Evolutionary conservation across 2,329 filamentous ascomycete genomes (phyloP).

Genomic region (Chalaropsis thielavioides): DNA sequence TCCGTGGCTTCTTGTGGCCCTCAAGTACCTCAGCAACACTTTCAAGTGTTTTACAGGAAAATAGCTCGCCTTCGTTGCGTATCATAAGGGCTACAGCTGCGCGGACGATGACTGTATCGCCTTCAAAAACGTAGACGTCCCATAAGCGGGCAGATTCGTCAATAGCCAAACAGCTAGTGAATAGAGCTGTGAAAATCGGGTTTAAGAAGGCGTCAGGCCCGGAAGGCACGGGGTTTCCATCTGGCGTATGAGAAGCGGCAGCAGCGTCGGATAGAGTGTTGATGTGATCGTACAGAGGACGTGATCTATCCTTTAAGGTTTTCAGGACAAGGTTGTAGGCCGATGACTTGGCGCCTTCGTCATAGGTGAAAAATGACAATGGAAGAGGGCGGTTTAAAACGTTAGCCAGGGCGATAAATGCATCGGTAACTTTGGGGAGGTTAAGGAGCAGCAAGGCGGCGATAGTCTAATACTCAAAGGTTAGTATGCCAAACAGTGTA

Average conservation of each 20-base stretch:
- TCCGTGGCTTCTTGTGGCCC: slow-evolving; percentile 24
- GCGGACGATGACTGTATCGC: slow-evolving; percentile 55
- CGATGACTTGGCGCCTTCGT: slow-evolving; percentile 51
- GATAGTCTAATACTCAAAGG: slow-evolving; percentile 40
- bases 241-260: background rate
- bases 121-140: slow-evolving; percentile 75
- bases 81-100: slow-evolving; percentile 55
- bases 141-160: slow-evolving; percentile 60
- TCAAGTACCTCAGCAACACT: slow-evolving; percentile 32
- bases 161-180: slow-evolving; percentile 47
- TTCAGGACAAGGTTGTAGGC: slow-evolving; percentile 56
- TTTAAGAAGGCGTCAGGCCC: slow-evolving; percentile 40
- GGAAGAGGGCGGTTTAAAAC: slow-evolving; percentile 62
- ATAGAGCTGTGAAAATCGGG: slow-evolving; percentile 48
- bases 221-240: background rate
- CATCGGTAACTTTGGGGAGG: slow-evolving; percentile 44
- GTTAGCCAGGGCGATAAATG: slow-evolving; percentile 62
- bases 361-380: slow-evolving; percentile 59
- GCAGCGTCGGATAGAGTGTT: slow-evolving; percentile 20
- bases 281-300: slow-evolving; percentile 49
- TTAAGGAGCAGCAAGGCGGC: slow-evolving; percentile 62
- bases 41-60: slow-evolving; percentile 31
- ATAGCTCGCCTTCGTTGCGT: slow-evolving; percentile 36
- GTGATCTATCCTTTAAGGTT: slow-evolving; percentile 50
- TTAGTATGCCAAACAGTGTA: slow-evolving; percentile 21